Conservation (phyloP, 345 rosid genomes). For the Eucalyptus cladocalyx region DNA sequence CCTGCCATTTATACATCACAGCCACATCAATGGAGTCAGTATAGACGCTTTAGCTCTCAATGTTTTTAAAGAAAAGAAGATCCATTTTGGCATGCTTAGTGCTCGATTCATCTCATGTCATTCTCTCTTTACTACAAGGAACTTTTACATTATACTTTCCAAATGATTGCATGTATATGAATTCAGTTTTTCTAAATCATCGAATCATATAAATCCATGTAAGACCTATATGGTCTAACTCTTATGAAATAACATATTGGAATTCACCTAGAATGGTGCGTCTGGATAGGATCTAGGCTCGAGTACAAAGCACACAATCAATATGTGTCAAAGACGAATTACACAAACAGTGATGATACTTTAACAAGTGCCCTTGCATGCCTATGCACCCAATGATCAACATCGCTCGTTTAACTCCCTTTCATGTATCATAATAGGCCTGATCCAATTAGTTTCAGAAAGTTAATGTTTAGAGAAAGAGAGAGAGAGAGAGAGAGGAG, state of each 20-base stretch:
- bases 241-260: background rate
- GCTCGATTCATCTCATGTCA: too few relatives aligned
- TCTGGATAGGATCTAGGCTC: background rate
- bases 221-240: background rate
- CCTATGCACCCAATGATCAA: background rate
- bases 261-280: background rate
- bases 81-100: background rate
- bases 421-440: background rate
- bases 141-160: background rate
- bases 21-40: background rate
- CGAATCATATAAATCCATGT: background rate
- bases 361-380: background rate
- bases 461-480: background rate
- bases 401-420: background rate
- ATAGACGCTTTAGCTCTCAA: background rate
- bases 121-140: background rate
- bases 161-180: background rate
- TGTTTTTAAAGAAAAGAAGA: background rate
- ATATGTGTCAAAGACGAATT: background rate
- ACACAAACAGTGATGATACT: background rate
- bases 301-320: background rate
- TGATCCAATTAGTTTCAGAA: background rate
- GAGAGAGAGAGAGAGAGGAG: background rate
- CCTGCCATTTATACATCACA: slow-evolving; percentile 19
- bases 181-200: background rate